Base-by-base conservation (phyloP, 345 rosid genomes). In the Camelina laxa region DNA sequence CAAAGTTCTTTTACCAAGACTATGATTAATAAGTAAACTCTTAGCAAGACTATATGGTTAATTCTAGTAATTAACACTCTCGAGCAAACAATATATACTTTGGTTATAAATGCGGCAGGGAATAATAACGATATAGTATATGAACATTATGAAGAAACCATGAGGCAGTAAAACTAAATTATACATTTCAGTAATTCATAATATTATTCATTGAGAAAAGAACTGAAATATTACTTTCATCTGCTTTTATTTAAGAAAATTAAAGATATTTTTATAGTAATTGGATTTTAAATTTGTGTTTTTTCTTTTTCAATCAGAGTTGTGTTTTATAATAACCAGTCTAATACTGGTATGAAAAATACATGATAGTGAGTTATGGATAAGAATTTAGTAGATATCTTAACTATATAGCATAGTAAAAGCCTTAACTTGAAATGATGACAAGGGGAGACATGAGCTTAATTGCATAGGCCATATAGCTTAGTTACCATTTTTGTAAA, bases 401-500 rank as follows among this genome's bases (percentile, higher is more conserved):
- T 70, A 60, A 71, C 20, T 14, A 13, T 17, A 27, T 41, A 31
- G 24, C 48, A 42, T 57, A 48, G 22, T 65, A 22, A 22, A 24
- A 48, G 5, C 61, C 39, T 22, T 39, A 15, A 67, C 67, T 38
- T 19, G 67, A 22, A 67, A 67, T 27, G 22, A 49, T 50, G 68
- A 75, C 67, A 50, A 49, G 2, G 6, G 67, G 56, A 44, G 72
- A 44, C 65, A 74, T 59, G 60, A 27, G 19, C 6, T 58, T 56
- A 51, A 31, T 20, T 56, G 20, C 53, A 13, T 20, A 7, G 6
- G 72, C 3, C 45, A 14, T 22, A 8, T 27, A 27, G 8, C 9
- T 36, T 48, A 30, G 27, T 68, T 60, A 41, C 63, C 74, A 42
- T 62, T 44, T 54, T 13, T 60, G 74, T 69, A 62, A 76, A 69